Base-by-base conservation (phyloP, 305 asterid species). In the Caryopteris hybrid region DNA sequence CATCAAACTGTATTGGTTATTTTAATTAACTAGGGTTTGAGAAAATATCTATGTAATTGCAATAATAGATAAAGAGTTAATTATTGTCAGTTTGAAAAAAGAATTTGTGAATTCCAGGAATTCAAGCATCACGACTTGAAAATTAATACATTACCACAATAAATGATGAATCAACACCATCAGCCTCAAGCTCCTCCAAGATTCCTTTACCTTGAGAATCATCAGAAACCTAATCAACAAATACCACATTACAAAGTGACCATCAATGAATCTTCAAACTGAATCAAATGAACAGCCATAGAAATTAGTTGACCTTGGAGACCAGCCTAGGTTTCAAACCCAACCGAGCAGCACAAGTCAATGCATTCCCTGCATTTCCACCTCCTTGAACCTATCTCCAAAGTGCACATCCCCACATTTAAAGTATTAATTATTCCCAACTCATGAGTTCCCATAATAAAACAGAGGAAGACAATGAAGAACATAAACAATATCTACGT, bases 301-400 rank as follows among this genome's bases (percentile, higher is more conserved):
- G 25, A 62, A 64, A 71, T 45, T 55, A 23, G 8, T 11, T 60
- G 61, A 91, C 99, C 99, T 91, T 91, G 51, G 98, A 87, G 66
- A 94, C 87, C 57, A 94, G 77, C 67, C 90, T 82, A 21, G 99
- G 88, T 56, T 76, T 81, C 71, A 91, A 75, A 17, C 98, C 98
- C 73, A 94, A 75, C 46, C 97, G 96, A 68, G 97, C 96, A 3
- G 90, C 85, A 61, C 99, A 94, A 58, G 98, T 89, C 83, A 84
- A 76, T 41, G 98, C 92, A 84, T 94, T 94, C 70, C 97, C 98
- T 8, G 95, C 83, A 79, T 94, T 94, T 52, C 99, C 98, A 71
- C 99, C 99, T 74, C 97, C 98, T 81, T 89, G 95, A 52, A 78
- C 78, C 99, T 94, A 67, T 65, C 54, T 39, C 66, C 64, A 43